A percentile compares a stretch with the other conserved stretches of the same genome.
Conservation (phyloP, 1,284 basidiomycete genomes). For the Puccinia coronata region DNA sequence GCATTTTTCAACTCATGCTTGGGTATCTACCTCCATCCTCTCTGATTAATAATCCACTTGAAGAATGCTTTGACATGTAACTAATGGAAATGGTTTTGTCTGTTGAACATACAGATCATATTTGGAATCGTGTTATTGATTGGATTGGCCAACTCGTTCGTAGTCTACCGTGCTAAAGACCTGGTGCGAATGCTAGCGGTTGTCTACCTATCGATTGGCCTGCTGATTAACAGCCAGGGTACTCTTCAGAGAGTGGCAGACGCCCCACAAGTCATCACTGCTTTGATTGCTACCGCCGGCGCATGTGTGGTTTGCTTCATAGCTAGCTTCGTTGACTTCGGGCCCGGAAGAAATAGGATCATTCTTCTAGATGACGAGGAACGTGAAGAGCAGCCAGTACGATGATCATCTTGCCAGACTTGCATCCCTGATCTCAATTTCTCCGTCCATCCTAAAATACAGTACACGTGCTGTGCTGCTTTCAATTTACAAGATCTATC, state of each 20-base stretch:
- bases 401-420: not conserved
- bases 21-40: slow-evolving; percentile 24
- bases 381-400: slow-evolving; percentile 12
- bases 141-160: slow-evolving; percentile 30
- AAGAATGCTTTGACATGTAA: not conserved
- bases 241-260: slow-evolving; percentile 39
- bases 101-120: slow-evolving; percentile 23
- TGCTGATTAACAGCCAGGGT: slow-evolving; percentile 23
- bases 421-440: not conserved
- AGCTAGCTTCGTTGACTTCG: slow-evolving; percentile 40
- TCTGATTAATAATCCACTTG: not conserved
- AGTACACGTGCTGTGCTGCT: not conserved
- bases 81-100: slow-evolving; percentile 7
- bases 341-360: slow-evolving; percentile 14
- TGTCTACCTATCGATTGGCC: slow-evolving; percentile 32
- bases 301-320: slow-evolving; percentile 34
- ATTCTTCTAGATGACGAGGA: slow-evolving; percentile 29
- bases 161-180: slow-evolving; percentile 21
- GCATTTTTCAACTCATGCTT: slow-evolving; percentile 44
- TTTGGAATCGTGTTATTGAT: slow-evolving; percentile 33
- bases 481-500: not conserved
- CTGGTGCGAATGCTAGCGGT: slow-evolving; percentile 38
- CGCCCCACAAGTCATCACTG: slow-evolving; percentile 28
- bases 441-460: not conserved
- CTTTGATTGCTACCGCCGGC: slow-evolving; percentile 32